phyloP scores from a whole-genome alignment of 2,329 filamentous ascomycete genomes.

The Chaetomium strumarium region DNA sequence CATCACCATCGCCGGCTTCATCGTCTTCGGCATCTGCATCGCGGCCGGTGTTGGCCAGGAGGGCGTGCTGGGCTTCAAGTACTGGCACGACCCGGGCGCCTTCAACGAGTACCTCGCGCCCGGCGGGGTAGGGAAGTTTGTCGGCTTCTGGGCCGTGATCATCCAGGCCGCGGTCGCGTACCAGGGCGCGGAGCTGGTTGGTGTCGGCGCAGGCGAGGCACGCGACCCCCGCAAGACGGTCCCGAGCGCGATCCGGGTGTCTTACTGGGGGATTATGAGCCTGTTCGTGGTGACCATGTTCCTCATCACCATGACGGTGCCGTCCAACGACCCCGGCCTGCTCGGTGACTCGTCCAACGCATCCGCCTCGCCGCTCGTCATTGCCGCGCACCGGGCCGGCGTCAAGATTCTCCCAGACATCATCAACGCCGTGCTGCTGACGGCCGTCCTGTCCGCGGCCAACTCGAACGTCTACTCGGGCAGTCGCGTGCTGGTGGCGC shows the following conservation, averaged over 20 bases:
- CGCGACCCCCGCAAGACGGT: constrained; percentile 66
- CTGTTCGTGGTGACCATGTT: constrained; percentile 62
- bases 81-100: constrained; percentile 63
- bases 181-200: constrained; percentile 70
- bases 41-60: constrained; percentile 64
- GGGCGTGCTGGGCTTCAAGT: constrained; percentile 68
- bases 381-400: constrained; percentile 55
- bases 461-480: constrained; percentile 73
- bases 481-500: constrained; percentile 60
- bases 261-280: constrained; percentile 67
- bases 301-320: constrained; percentile 67
- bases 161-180: constrained; percentile 65
- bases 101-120: constrained; percentile 56
- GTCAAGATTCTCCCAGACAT: constrained; percentile 60
- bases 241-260: constrained; percentile 65
- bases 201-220: constrained; percentile 72
- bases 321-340: constrained; percentile 53
- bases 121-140: constrained; percentile 52
- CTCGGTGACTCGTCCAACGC: constrained; percentile 49
- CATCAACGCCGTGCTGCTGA: constrained; percentile 73
- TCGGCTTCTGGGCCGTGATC: constrained; percentile 64
- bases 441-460: constrained; percentile 71
- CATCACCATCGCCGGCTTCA: constrained; percentile 65
- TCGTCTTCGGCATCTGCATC: constrained; percentile 71
- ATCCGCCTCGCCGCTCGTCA: constrained; percentile 60